phyloP scores from a whole-genome alignment of 2,329 filamentous ascomycete genomes.

The Bipolaris gigantea region DNA sequence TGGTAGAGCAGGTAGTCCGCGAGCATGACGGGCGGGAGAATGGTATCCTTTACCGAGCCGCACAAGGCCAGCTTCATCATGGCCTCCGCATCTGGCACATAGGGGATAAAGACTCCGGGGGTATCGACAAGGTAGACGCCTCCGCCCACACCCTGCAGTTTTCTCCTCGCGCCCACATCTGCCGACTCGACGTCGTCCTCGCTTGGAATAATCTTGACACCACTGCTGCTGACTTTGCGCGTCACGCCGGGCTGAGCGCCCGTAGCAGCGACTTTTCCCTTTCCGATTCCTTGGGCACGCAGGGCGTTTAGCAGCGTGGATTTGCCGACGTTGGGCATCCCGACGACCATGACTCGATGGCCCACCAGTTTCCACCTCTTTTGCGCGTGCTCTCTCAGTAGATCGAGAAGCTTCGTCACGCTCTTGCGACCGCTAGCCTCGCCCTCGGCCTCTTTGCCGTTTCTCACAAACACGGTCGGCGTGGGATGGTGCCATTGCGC shows the following conservation, averaged over 20 bases:
- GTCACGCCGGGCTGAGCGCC: constrained; percentile 90
- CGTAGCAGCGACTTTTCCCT: constrained; percentile 74
- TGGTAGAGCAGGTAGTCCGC: constrained; percentile 90
- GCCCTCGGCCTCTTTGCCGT: constrained; percentile 32
- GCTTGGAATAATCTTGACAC: constrained; percentile 71
- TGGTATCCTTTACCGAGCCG: constrained; percentile 85
- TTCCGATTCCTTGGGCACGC: constrained; percentile 66
- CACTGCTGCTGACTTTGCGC: constrained; percentile 71
- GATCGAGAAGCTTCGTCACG: constrained; percentile 49
- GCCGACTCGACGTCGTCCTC: constrained; percentile 51
- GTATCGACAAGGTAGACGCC: constrained; percentile 88
- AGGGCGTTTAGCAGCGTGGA: constrained; percentile 90
- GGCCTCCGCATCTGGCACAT: constrained; percentile 77
- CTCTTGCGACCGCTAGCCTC: constrained; percentile 26
- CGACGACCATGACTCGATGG: constrained; percentile 83
- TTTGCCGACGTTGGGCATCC: constrained; percentile 98
- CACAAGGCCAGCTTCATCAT: constrained; percentile 97
- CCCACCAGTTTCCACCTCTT: constrained; percentile 68
- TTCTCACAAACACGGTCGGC: constrained; percentile 57
- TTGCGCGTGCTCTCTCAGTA: constrained; percentile 56
- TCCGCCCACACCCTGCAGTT: constrained; percentile 42
- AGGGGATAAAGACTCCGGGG: constrained; percentile 92
- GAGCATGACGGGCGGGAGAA: constrained; percentile 75
- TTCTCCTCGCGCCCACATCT: constrained; percentile 24
- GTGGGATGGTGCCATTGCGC: constrained; percentile 57